Evolutionary conservation across 2,329 filamentous ascomycete species (phyloP).

Genomic region (Aspergillus eucalypticola): DNA sequence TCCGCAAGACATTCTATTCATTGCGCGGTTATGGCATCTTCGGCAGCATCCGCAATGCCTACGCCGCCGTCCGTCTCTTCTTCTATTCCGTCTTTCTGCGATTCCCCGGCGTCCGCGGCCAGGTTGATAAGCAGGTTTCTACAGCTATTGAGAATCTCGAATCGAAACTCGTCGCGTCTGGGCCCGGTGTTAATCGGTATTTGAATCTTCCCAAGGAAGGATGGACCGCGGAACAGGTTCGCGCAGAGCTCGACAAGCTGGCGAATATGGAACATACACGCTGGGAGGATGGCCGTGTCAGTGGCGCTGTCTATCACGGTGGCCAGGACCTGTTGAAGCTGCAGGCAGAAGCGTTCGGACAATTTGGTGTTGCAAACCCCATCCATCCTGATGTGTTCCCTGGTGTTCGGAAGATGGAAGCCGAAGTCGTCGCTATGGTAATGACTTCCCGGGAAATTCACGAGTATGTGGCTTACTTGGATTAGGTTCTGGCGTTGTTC

Average conservation of each 20-base stretch:
- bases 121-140: slow-evolving; percentile 81
- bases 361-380: slow-evolving; percentile 93
- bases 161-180: slow-evolving; percentile 75
- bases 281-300: slow-evolving; percentile 95
- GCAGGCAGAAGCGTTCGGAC: slow-evolving; percentile 89
- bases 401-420: slow-evolving; percentile 98
- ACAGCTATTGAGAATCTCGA: slow-evolving; percentile 80
- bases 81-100: slow-evolving; percentile 84
- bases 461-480: slow-evolving; percentile 8
- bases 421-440: slow-evolving; percentile 96
- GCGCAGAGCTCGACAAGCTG: slow-evolving; percentile 75
- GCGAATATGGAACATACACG: slow-evolving; percentile 87
- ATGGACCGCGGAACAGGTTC: slow-evolving; percentile 75
- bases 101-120: slow-evolving; percentile 79
- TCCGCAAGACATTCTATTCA: slow-evolving; percentile 77
- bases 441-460: slow-evolving; percentile 8
- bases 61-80: slow-evolving; percentile 68
- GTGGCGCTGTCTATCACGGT: slow-evolving; percentile 94
- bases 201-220: slow-evolving; percentile 78
- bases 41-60: slow-evolving; percentile 74
- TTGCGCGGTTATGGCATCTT: slow-evolving; percentile 85
- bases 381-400: slow-evolving; percentile 99
- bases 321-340: slow-evolving; percentile 77
- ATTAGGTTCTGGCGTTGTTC: slow-evolving; percentile 72
- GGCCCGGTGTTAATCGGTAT: slow-evolving; percentile 70